Percentiles rank a stretch among this genome's conserved stretches.
Conservation (phyloP, 768 basidiomycete species). For the Leccinum olivaceopallidum region DNA sequence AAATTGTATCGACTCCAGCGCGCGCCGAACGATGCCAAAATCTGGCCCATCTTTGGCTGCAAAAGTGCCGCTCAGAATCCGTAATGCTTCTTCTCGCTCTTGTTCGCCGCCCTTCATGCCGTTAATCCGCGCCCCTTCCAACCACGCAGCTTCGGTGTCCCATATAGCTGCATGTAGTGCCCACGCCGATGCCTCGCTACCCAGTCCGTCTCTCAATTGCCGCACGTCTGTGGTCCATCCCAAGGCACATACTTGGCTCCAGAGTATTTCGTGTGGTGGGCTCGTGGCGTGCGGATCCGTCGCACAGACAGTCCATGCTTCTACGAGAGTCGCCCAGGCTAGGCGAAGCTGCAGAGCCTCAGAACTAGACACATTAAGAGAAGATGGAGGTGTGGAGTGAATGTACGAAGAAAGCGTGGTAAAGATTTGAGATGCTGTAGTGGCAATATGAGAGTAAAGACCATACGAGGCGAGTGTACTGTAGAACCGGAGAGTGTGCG, state of each 20-base stretch:
- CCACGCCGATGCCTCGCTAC: constrained; percentile 25
- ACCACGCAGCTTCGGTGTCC: constrained; percentile 56
- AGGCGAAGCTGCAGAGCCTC: constrained; percentile 32
- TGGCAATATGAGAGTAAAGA: constrained; percentile 65
- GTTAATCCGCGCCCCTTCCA: constrained; percentile 79
- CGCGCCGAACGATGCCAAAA: constrained; percentile 36
- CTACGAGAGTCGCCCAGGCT: constrained; percentile 61
- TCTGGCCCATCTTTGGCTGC: constrained; percentile 31
- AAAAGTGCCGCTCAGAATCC: constrained; percentile 42
- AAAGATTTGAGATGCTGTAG: constrained; percentile 60
- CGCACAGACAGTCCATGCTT: constrained; percentile 79
- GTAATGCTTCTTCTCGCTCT: constrained; percentile 50
- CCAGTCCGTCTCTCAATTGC: constrained; percentile 39
- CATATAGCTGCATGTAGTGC: constrained; percentile 39
- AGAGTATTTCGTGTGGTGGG: constrained; percentile 83
- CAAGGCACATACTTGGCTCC: constrained; percentile 85
- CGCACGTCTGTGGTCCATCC: constrained; percentile 66
- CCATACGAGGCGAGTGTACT: constrained; percentile 73
- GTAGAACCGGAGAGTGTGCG: constrained; percentile 64
- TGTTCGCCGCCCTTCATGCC: constrained; percentile 61
- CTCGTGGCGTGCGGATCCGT: constrained; percentile 89
- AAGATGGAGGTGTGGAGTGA: constrained; percentile 33
- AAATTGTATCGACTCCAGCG: constrained; percentile 35
- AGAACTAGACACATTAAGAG: constrained; percentile 8
- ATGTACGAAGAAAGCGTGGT: constrained; percentile 49